These are phyloP conservation scores for Trametes punicea DNA, from an alignment of 768 basidiomycete species.

Conservation along the genomic window DNA sequence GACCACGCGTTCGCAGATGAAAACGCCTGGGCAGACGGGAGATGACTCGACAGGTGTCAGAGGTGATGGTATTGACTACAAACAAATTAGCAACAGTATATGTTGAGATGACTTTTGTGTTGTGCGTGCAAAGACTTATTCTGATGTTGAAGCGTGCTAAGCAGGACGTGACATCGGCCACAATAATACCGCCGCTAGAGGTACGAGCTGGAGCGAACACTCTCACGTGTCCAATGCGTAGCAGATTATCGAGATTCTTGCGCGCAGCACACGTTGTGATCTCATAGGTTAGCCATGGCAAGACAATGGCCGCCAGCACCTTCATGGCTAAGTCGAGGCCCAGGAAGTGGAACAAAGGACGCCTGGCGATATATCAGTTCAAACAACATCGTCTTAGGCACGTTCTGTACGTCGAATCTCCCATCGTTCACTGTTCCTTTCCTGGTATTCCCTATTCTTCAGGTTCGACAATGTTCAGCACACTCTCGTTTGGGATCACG, in stretches of 20 bases:
- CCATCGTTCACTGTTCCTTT: no score
- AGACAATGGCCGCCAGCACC: slow-evolving; percentile 7
- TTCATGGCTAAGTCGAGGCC: no score
- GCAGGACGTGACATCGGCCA: no score
- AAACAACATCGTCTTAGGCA: no score
- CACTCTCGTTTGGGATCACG: background rate
- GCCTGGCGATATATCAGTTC: background rate
- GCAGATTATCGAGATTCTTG: background rate
- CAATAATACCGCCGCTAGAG: no score
- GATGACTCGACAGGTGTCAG: background rate
- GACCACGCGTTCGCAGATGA: background rate
- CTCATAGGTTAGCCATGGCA: background rate
- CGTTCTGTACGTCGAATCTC: no score
- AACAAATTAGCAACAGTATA: no score
- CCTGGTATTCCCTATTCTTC: no score
- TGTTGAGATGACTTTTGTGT: no score
- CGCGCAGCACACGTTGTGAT: background rate
- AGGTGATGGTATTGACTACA: background rate
- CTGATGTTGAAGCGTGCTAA: background rate
- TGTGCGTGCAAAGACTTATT: no score
- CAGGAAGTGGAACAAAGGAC: background rate
- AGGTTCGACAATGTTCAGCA: slow-evolving; percentile 5
- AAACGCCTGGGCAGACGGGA: background rate
- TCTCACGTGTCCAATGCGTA: slow-evolving; percentile 1
- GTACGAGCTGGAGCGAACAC: background rate